phyloP scores from a whole-genome alignment of 2,329 filamentous ascomycete genomes.

The Coniochaeta hoffmannii region DNA sequence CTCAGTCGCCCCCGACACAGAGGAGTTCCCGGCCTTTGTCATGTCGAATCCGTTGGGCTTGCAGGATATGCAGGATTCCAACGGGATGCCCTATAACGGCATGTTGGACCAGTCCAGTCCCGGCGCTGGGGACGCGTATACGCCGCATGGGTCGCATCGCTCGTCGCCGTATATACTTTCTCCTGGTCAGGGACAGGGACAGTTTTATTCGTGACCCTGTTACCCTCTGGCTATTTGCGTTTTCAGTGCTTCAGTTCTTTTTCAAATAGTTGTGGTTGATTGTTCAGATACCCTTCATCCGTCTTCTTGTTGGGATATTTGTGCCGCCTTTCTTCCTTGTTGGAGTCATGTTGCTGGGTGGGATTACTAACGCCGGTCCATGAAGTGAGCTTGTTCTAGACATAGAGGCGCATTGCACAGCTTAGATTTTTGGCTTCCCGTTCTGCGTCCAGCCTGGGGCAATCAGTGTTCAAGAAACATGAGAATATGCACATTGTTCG shows the following conservation, averaged over 20 bases:
- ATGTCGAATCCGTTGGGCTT: constrained; percentile 32
- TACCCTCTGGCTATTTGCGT: neutral
- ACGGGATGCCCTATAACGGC: constrained; percentile 23
- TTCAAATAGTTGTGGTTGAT: neutral
- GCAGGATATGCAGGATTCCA: constrained; percentile 18
- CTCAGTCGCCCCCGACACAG: constrained; percentile 21
- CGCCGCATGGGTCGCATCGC: constrained; percentile 29
- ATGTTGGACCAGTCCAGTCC: constrained; percentile 22
- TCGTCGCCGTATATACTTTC: constrained; percentile 31
- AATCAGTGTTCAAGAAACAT: too few relatives aligned
- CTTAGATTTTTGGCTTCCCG: too few relatives aligned
- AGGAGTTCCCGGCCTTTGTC: constrained; percentile 28
- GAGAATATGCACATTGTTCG: too few relatives aligned
- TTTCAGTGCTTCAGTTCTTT: neutral
- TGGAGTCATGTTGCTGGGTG: too few relatives aligned
- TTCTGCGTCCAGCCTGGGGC: too few relatives aligned
- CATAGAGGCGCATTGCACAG: too few relatives aligned
- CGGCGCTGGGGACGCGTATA: constrained; percentile 25
- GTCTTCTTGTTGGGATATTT: too few relatives aligned
- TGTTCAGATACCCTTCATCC: neutral
- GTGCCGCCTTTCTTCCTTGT: too few relatives aligned
- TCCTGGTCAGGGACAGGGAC: constrained; percentile 27
- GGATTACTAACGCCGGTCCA: too few relatives aligned
- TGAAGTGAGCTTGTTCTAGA: too few relatives aligned
- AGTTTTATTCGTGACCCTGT: constrained; percentile 23